Conservation (phyloP, 1,284 basidiomycete species). For the Binderoboletus segoi region DNA sequence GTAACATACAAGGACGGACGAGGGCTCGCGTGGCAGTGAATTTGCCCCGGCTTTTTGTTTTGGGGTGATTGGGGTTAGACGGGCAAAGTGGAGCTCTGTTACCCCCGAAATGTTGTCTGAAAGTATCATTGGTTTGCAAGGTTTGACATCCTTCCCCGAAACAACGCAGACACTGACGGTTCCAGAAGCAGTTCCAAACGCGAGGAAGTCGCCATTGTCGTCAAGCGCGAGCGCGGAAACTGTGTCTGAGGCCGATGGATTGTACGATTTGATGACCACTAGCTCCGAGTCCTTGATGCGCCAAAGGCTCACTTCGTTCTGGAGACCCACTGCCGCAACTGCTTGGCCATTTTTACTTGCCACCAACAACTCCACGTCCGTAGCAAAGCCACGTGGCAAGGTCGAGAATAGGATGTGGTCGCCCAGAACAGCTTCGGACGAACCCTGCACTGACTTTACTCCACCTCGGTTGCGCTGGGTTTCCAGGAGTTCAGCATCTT, state of each 20-base stretch:
- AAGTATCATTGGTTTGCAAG: constrained; percentile 48
- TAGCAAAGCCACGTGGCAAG: constrained; percentile 73
- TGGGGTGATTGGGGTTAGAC: constrained; percentile 22
- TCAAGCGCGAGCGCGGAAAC: constrained; percentile 64
- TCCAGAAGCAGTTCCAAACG: constrained; percentile 66
- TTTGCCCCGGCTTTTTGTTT: constrained; percentile 31
- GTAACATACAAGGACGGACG: constrained; percentile 54
- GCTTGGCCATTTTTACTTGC: constrained; percentile 65
- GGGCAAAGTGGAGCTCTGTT: constrained; percentile 40
- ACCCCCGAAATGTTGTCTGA: constrained; percentile 28
- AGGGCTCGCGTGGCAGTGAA: constrained; percentile 34
- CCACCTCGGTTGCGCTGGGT: constrained; percentile 72
- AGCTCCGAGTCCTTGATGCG: constrained; percentile 44
- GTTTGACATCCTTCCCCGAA: constrained; percentile 40
- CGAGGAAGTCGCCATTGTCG: constrained; percentile 56
- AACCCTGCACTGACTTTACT: constrained; percentile 37
- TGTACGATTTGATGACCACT: constrained; percentile 37
- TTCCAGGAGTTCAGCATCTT: constrained; percentile 89
- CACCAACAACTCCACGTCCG: constrained; percentile 83
- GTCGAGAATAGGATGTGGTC: constrained; percentile 62
- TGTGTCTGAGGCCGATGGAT: constrained; percentile 46
- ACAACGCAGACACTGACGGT: constrained; percentile 60
- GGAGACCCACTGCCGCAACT: constrained; percentile 72
- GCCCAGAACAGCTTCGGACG: constrained; percentile 45
- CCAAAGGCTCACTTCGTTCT: constrained; percentile 80